These are phyloP conservation scores for Xylaria sp. DNA, from an alignment of 2,329 filamentous ascomycete genomes.

Conservation along the genomic window DNA sequence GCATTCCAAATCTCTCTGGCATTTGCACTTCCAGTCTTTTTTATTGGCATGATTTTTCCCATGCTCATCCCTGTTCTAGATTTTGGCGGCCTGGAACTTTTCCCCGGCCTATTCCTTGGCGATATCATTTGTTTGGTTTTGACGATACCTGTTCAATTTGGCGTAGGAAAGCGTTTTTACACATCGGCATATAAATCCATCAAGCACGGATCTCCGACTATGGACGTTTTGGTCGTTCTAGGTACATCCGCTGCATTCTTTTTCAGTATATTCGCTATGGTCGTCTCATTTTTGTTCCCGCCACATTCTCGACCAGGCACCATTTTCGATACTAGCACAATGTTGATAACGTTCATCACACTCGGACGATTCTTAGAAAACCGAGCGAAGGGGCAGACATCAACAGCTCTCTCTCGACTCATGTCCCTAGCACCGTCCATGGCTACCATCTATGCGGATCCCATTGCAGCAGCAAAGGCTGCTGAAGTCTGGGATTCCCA, in stretches of 20 bases:
- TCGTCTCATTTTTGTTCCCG: conserved; percentile 77
- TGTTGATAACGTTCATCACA: conserved; percentile 96
- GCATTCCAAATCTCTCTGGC: conserved; percentile 80
- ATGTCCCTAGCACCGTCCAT: conserved; percentile 98
- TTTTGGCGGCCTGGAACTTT: conserved; percentile 73
- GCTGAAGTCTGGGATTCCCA: conserved; percentile 78
- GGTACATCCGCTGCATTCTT: conserved; percentile 97
- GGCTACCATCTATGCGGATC: conserved; percentile 95
- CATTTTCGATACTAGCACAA: conserved; percentile 97
- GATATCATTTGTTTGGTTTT: conserved; percentile 85
- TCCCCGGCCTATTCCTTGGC: conserved; percentile 85
- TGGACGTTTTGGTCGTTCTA: conserved; percentile 95
- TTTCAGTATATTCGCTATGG: conserved; percentile 89
- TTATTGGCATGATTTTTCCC: conserved; percentile 92
- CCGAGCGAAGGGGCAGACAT: conserved; percentile 93
- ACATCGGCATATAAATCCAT: conserved; percentile 91
- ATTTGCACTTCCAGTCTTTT: conserved; percentile 90
- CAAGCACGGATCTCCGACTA: conserved; percentile 90
- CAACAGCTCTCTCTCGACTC: conserved; percentile 87
- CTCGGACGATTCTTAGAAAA: conserved; percentile 94
- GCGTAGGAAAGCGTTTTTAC: conserved; percentile 95
- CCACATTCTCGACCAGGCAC: conserved; percentile 85
- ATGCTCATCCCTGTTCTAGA: conserved; percentile 83
- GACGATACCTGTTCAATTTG: conserved; percentile 95
- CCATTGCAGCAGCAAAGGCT: conserved; percentile 90